Base-by-base conservation (phyloP, 1,284 basidiomycete species). In the Sanghuangporus weigelae region DNA sequence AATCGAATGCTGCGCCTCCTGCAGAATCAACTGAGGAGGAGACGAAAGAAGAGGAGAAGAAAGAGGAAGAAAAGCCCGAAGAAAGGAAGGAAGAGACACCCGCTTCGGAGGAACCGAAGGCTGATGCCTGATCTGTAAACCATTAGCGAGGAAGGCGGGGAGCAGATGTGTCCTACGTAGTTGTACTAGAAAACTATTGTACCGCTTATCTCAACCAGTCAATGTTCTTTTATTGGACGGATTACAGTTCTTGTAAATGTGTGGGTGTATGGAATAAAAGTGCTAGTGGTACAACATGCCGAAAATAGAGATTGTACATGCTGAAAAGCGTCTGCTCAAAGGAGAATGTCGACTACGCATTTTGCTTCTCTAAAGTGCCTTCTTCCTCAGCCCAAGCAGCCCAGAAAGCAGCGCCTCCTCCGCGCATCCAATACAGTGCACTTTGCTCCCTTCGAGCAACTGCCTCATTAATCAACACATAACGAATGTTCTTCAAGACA, bases 401-500 rank as follows among this genome's bases (percentile, higher is more conserved):
- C 73, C 81, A 81, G 67, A 84, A 87, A 12, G 76, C 75, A 11
- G 78, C 71, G 0, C 79, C 80, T 63, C 89, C 84, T 1, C 81
- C 81, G 60, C 85, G 77, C 3, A 79, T 78, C 79, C 85, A 91
- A 71, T 89, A 90, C 64, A 81, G 71, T 1, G 86, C 83, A 3
- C 77, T 74, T 50, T 76, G 73, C 60, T 81, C 74, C 2, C 82
- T 81, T 21, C 75, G 75, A 2, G 83, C 86, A 3, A 84, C 81
- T 2, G 76, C 77, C 62, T 81, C 79, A 19, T 81, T 81, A 61
- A 91, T 78, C 57, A 90, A 79, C 14, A 89, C 84, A 70, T 88
- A 82, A 55, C 81, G 78, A 38, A 87, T 80, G 56, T 79, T 78
- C 86, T 89, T 7, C 38, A 35, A 57, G 16, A 61, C n/a, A 60